Base-by-base conservation (phyloP, 2,329 filamentous ascomycete species). In the Penicillium concentricum region DNA sequence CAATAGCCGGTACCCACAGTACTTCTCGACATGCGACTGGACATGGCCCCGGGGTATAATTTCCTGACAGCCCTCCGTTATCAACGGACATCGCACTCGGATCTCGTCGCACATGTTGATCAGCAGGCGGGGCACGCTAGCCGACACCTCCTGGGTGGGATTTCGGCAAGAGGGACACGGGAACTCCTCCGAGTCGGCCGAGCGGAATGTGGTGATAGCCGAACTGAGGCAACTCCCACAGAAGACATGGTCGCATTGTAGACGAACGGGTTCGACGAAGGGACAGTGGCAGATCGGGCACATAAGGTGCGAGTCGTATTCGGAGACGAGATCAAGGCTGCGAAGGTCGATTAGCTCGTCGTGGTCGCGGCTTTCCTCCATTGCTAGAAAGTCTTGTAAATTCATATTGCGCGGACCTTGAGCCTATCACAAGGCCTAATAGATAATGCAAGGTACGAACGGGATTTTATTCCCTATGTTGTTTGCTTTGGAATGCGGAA, bases 231-330 rank as follows among this genome's bases (percentile, higher is more conserved):
- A 87, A 24, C 81, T 78, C 52, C 78, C 75, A 72, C 85, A 87
- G 73, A 87, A 87, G 61, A 83, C 82, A 72, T 87, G 85, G 61
- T 87, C 83, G 71, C 85, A 87, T 61, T 81, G 77, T 46, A 85
- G 74, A 62, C 82, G 76, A 43, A 85, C 78, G 1, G 85, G 84
- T 51, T 80, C 74, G 53, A 86, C 79, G 64, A 87, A 86, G 8
- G 85, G 82, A 58, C 82, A 83, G 66, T 84, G 83, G 70, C 85
- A 87, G 61, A 87, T 87, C 16, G 84, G 79, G 67, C 85, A 87
- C 75, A 85, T 81, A 49, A 87, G 77, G 66, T 87, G 85, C 59
- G 78, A 78, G 67, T 87, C 84, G 67, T 82, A 82, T 28, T 73
- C 69, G 49, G 77, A 74, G 56, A 84, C 78, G 72, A 85, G 84